phyloP scores from a whole-genome alignment of 805 yeast species.

The Yarrowia keelungensis region DNA sequence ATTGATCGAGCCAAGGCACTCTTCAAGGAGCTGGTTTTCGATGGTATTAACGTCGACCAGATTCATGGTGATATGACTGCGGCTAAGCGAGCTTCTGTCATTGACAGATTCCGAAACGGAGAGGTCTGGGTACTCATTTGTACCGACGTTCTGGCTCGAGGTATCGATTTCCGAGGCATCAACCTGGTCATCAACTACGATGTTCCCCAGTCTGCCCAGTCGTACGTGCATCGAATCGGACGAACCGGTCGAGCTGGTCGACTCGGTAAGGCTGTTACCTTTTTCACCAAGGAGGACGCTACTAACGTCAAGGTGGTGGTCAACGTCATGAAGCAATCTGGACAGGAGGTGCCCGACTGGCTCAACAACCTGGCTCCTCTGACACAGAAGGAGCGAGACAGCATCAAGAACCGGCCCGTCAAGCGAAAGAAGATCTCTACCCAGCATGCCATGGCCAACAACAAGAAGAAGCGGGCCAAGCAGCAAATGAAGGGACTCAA shows the following conservation, averaged over 20 bases:
- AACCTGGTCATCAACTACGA: slow-evolving; percentile 95
- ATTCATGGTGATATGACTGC: slow-evolving; percentile 95
- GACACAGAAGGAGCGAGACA: slow-evolving; percentile 65
- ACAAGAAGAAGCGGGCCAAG: slow-evolving; percentile 39
- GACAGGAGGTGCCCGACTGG: slow-evolving; percentile 74
- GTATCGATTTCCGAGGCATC: slow-evolving; percentile 96
- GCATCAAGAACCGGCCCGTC: slow-evolving; percentile 61
- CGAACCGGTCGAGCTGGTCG: slow-evolving; percentile 98
- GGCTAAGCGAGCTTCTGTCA: slow-evolving; percentile 81
- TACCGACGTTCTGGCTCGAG: slow-evolving; percentile 95
- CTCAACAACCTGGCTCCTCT: slow-evolving; percentile 74
- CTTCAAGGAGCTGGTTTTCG: slow-evolving; percentile 90
- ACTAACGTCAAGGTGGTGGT: slow-evolving; percentile 79
- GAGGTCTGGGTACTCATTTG: slow-evolving; percentile 96
- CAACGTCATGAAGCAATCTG: slow-evolving; percentile 95
- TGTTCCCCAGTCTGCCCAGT: slow-evolving; percentile 91
- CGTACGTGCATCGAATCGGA: slow-evolving; percentile 97
- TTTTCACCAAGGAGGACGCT: slow-evolving; percentile 89
- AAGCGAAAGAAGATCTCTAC: slow-evolving; percentile 83
- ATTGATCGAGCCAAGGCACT: slow-evolving; percentile 93
- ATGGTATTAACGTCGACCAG: slow-evolving; percentile 90
- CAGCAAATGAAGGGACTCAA: slow-evolving; percentile 31
- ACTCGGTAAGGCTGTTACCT: slow-evolving; percentile 84
- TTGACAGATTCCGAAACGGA: slow-evolving; percentile 84
- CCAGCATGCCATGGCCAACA: slow-evolving; percentile 52